Evolutionary conservation across 148 eudicot species (phyloP).

Genomic region (Chenopodium formosanum): DNA sequence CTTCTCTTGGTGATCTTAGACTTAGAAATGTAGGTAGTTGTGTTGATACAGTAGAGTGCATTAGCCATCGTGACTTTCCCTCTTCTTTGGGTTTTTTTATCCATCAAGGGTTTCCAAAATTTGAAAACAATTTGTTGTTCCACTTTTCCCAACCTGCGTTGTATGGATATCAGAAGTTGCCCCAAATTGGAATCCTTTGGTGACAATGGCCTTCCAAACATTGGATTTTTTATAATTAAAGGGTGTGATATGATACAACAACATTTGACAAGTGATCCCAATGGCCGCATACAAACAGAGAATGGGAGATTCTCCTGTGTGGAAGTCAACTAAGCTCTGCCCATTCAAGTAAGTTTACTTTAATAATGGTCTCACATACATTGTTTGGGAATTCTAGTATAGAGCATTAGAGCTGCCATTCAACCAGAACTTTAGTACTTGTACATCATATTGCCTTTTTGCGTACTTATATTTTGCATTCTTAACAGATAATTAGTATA

Average conservation of each 20-base stretch:
- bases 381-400: no score
- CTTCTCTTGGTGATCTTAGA: neutral
- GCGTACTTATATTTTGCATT: no score
- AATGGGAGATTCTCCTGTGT: no score
- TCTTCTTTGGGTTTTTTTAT: neutral
- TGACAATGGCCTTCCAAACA: neutral
- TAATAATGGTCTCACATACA: no score
- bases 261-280: neutral
- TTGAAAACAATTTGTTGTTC: neutral
- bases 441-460: no score
- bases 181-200: constrained; percentile 4
- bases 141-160: neutral
- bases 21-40: neutral
- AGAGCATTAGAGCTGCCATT: no score
- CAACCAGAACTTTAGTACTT: no score
- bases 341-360: no score
- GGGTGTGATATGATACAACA: neutral
- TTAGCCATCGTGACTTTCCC: neutral
- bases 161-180: neutral
- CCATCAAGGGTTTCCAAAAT: neutral
- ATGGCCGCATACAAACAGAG: neutral
- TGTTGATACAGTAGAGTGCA: neutral
- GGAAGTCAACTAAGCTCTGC: no score
- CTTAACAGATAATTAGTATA: no score
- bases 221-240: neutral